phyloP scores from a whole-genome alignment of 2,329 filamentous ascomycete genomes.

The Periconia sp. region DNA sequence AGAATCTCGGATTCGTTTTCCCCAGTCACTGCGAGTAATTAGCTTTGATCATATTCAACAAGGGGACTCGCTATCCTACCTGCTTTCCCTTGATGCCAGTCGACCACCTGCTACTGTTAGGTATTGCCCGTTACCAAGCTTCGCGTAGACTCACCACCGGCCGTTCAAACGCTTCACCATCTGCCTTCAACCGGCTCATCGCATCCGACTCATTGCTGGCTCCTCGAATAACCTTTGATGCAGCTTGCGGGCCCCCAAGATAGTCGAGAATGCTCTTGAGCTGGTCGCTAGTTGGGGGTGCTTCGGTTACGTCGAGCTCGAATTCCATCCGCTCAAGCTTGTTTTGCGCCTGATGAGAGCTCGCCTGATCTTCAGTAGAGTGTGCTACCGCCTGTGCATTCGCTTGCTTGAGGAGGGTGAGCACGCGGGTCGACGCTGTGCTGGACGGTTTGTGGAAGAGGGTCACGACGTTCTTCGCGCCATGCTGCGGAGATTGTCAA shows the following conservation, averaged over 20 bases:
- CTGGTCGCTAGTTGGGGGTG: conserved; percentile 80
- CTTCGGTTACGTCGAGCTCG: conserved; percentile 83
- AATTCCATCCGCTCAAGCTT: conserved; percentile 71
- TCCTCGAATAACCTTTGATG: conserved; percentile 72
- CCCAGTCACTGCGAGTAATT: conserved; percentile 60
- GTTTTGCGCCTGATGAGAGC: conserved; percentile 67
- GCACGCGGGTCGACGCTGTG: conserved; percentile 74
- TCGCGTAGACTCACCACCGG: conserved; percentile 69
- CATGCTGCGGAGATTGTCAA: conserved; percentile 43
- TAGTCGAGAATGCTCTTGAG: conserved; percentile 85
- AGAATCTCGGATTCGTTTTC: conserved; percentile 89
- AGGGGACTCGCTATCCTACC: conserved; percentile 49
- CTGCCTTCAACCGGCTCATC: conserved; percentile 76
- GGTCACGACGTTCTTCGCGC: conserved; percentile 79
- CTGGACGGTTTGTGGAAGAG: conserved; percentile 89
- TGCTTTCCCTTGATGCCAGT: conserved; percentile 91
- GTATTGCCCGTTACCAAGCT: background rate
- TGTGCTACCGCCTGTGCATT: conserved; percentile 71
- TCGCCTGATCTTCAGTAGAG: conserved; percentile 77
- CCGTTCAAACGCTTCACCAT: conserved; percentile 70
- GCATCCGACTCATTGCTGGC: conserved; percentile 79
- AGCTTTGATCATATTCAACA: background rate
- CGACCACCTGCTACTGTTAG: conserved; percentile 62
- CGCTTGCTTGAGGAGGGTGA: conserved; percentile 79
- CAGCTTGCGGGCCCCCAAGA: conserved; percentile 64